A percentile compares a stretch with the other conserved stretches of the same genome.
phyloP scores from a whole-genome alignment of 2,329 filamentous ascomycete species.

The Trichoderma sp. region DNA sequence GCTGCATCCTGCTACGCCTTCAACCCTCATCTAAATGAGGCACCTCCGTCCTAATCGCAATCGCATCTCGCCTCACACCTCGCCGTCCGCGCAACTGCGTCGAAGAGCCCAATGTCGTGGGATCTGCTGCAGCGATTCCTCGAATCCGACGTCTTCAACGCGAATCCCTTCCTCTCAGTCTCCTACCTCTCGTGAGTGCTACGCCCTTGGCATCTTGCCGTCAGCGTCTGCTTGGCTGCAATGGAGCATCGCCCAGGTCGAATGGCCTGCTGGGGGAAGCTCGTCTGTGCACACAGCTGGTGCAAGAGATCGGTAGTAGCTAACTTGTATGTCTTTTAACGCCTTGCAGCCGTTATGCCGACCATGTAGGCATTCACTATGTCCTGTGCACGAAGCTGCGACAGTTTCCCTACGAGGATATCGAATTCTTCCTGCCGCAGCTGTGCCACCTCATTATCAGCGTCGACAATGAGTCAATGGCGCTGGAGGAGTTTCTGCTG shows the following conservation, averaged over 20 bases:
- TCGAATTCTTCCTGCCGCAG: conserved; percentile 89
- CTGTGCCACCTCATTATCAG: conserved; percentile 86
- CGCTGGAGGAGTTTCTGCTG: conserved; percentile 82
- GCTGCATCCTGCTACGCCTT: conserved; percentile 24
- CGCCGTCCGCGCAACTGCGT: conserved; percentile 26
- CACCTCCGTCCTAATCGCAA: conserved; percentile 18
- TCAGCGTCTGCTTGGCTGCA: background rate
- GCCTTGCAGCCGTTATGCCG: conserved; percentile 71
- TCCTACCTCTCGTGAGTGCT: conserved; percentile 79
- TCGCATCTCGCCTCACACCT: conserved; percentile 23
- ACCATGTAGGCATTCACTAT: conserved; percentile 88
- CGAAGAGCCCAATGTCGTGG: conserved; percentile 67
- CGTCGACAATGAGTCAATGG: conserved; percentile 89
- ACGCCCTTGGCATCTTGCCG: background rate
- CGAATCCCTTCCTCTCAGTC: conserved; percentile 84
- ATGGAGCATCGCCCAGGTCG: background rate
- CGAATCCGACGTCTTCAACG: conserved; percentile 92
- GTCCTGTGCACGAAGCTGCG: conserved; percentile 86
- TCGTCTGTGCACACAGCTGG: background rate
- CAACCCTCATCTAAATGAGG: conserved; percentile 31
- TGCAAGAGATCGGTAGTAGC: conserved; percentile 31
- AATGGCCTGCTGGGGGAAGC: background rate
- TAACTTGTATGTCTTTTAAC: conserved; percentile 13
- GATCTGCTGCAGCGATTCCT: conserved; percentile 87
- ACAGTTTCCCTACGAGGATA: conserved; percentile 86